Percentiles rank a stretch among this genome's conserved stretches.
Evolutionary conservation across 108 stramenopile genomes (phyloP).

Genomic region (Parietichytrium sp.): DNA sequence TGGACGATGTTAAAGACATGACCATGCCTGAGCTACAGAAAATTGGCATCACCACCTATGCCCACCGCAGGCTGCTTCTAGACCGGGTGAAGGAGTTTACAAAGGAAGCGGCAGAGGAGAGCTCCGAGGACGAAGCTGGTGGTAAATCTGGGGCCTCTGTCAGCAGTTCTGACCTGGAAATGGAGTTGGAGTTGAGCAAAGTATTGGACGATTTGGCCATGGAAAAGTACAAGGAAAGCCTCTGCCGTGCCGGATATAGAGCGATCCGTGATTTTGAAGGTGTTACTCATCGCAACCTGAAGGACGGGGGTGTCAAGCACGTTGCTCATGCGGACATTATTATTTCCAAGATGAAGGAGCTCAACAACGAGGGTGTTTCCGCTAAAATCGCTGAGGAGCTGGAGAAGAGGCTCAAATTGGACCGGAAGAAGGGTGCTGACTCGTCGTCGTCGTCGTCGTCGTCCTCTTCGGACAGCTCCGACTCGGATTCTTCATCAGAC

Average conservation of each 20-base stretch:
- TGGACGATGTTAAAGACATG: background rate
- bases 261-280: conserved; percentile 11
- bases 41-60: conserved; percentile 26
- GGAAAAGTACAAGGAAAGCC: background rate
- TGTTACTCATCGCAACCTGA: background rate
- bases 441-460: too few relatives aligned
- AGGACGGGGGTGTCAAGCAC: background rate
- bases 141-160: too few relatives aligned
- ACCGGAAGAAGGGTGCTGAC: background rate
- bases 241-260: background rate
- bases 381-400: background rate
- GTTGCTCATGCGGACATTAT: conserved; percentile 1
- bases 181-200: background rate
- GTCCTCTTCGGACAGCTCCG: too few relatives aligned
- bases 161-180: background rate
- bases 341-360: conserved; percentile 24
- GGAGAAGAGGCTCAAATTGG: background rate
- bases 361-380: background rate
- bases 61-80: background rate
- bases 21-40: conserved; percentile 13
- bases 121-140: background rate
- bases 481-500: too few relatives aligned
- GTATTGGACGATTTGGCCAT: background rate
- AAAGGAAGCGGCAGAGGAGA: background rate
- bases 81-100: conserved; percentile 4